These are phyloP conservation scores for Nemania serpens DNA, from an alignment of 2,329 filamentous ascomycete species.

Conservation along the genomic window DNA sequence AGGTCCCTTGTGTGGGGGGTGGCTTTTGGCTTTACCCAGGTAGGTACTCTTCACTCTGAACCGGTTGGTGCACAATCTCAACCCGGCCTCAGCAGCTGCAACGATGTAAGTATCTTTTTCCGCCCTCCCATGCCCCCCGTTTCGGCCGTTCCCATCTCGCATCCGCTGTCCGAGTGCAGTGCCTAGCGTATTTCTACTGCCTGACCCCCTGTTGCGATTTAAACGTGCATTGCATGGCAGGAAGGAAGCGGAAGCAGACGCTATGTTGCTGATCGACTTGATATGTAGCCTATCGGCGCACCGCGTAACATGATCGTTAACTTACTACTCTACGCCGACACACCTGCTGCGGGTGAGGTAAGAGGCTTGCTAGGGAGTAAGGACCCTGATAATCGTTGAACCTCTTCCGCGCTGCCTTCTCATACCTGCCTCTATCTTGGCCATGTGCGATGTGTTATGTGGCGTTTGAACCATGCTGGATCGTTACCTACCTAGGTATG, in stretches of 20 bases:
- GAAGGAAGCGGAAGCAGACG: slow-evolving; percentile 8
- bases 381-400: slow-evolving; percentile 22
- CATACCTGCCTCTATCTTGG: background rate
- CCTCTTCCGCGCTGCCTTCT: slow-evolving; percentile 2
- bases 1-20: slow-evolving; percentile 11
- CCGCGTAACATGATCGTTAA: slow-evolving; percentile 22
- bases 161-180: slow-evolving; percentile 25
- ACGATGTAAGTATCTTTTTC: slow-evolving; percentile 12
- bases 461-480: background rate
- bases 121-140: slow-evolving; percentile 16
- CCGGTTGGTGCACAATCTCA: slow-evolving; percentile 1
- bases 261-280: slow-evolving; percentile 16
- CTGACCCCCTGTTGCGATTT: slow-evolving; percentile 18
- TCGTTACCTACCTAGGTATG: background rate
- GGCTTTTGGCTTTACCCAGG: too few relatives aligned
- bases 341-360: slow-evolving; percentile 1
- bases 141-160: slow-evolving; percentile 26
- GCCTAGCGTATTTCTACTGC: background rate
- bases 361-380: slow-evolving; percentile 17
- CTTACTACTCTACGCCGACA: slow-evolving; percentile 1
- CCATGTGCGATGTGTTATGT: background rate
- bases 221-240: slow-evolving; percentile 28
- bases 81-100: slow-evolving; percentile 10
- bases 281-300: slow-evolving; percentile 11
- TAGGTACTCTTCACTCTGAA: too few relatives aligned